Base-by-base conservation (phyloP, 768 basidiomycete genomes). In the Trametes sanguinea region DNA sequence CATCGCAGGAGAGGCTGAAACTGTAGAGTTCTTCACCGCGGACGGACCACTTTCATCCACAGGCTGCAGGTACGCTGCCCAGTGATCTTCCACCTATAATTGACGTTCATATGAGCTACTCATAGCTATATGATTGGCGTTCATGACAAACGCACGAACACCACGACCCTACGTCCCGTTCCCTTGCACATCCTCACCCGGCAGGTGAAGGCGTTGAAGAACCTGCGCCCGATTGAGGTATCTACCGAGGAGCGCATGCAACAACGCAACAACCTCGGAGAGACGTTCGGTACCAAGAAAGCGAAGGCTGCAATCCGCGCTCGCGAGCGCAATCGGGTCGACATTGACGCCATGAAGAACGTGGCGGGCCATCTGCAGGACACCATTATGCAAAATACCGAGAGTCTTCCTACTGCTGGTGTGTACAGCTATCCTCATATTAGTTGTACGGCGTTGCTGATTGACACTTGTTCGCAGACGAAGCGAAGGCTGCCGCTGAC, bases 231-330 rank as follows among this genome's bases (percentile, higher is more conserved):
- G 13, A 75, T 82, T 4, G 75, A 79, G 11, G 81, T 81, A 7
- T 81, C 85, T 14, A 74, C 78, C 8, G 76, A 83, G 50, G 82
- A 86, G 61, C 85, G 83, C 60, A 76, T 82, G 43, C 81, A 87
- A 53, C 88, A 88, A 14, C 82, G 88, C 44, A 90, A 84, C 57
- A 80, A 84, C n/a, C 83, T 99, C 1, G 95, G 96, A 35, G 89
- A 94, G 73, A 85, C 90, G 1, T 99, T 99, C 65, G 96, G 96
- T 22, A 96, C 95, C 29, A 92, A 94, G 77, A 98, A 97, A 72
- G 93, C 94, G 47, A 90, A 93, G 73, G 84, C 85, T 9, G 87
- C 85, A 32, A 95, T 98, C 70, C 84, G 84, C 54, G 90, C 94
- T 4, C 84, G 83, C 55, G 94, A 95, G 75, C 84, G 96, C 65